Percentiles rank a stretch among this genome's conserved stretches.
Conservation (phyloP, 257 asterid genomes). For the Plectranthus barbatus region DNA sequence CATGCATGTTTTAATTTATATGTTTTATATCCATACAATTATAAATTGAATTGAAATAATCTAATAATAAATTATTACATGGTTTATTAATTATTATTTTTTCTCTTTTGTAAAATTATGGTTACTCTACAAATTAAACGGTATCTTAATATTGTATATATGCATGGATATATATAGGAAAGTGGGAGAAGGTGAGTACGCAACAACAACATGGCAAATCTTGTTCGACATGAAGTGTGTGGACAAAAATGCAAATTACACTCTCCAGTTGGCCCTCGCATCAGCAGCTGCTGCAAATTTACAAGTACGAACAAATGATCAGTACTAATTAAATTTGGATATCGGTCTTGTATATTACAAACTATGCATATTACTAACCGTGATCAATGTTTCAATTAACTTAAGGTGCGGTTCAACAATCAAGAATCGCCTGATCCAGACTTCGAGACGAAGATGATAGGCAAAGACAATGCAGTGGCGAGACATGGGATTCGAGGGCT, state of each 20-base stretch:
- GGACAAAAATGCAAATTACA: constrained; percentile 29
- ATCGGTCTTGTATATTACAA: too few relatives aligned
- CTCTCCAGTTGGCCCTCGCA: constrained; percentile 69
- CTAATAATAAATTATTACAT: too few relatives aligned
- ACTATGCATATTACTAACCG: too few relatives aligned
- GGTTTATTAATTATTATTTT: too few relatives aligned
- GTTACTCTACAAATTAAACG: too few relatives aligned
- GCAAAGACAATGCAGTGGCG: constrained; percentile 51
- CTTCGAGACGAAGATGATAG: constrained; percentile 34
- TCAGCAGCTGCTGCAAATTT: constrained; percentile 44
- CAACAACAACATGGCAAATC: constrained; percentile 57
- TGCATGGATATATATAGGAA: constrained; percentile 34
- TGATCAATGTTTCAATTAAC: too few relatives aligned
- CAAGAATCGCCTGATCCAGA: constrained; percentile 19
- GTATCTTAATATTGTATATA: too few relatives aligned
- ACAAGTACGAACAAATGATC: constrained; percentile 29
- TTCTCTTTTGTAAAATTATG: too few relatives aligned
- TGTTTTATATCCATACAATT: too few relatives aligned
- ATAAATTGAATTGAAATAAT: too few relatives aligned
- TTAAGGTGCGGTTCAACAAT: constrained; percentile 43
- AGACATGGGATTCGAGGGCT: constrained; percentile 55
- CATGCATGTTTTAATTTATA: too few relatives aligned
- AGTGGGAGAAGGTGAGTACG: constrained; percentile 12
- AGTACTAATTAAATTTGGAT: too few relatives aligned
- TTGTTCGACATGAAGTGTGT: constrained; percentile 27